phyloP scores from a whole-genome alignment of 176 grass and related monocot genomes.

The Luzula sylvatica region DNA sequence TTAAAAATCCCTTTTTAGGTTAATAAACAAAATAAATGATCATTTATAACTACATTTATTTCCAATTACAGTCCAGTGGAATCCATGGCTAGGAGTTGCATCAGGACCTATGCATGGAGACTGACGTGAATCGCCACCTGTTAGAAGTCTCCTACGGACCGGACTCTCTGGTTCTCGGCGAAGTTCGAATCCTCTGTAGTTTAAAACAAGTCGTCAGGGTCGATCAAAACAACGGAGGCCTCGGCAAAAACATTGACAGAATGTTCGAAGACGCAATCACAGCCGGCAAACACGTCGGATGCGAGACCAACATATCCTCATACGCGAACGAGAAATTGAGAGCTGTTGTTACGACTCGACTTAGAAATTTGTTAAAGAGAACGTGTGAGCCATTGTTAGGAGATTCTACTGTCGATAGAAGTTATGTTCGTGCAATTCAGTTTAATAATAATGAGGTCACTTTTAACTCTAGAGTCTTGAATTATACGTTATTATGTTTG shows the following conservation, averaged over 20 bases:
- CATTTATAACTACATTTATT: constrained; percentile 13
- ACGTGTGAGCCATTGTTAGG: no score
- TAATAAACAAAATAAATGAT: neutral
- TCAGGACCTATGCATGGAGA: constrained; percentile 76
- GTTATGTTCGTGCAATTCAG: no score
- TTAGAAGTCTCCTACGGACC: constrained; percentile 82
- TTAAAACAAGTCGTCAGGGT: constrained; percentile 84
- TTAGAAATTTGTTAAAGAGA: no score
- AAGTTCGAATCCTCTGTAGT: constrained; percentile 75
- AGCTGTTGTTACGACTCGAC: no score
- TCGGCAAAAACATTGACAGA: constrained; percentile 88
- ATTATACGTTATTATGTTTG: no score
- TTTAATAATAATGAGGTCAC: no score
- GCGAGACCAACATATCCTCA: constrained; percentile 74
- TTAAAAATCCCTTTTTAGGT: constrained; percentile 3
- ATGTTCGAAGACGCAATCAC: constrained; percentile 98
- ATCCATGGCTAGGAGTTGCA: constrained; percentile 61
- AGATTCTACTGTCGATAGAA: no score
- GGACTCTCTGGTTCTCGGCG: constrained; percentile 76
- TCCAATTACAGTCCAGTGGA: constrained; percentile 55
- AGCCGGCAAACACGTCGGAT: constrained; percentile 68
- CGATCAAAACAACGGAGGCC: constrained; percentile 59
- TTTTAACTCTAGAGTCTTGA: no score
- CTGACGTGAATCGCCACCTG: constrained; percentile 63
- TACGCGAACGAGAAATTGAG: no score